Evolutionary conservation across 495 filamentous ascomycete genomes (phyloP).

Genomic region (Diplogelasinospora grovesii): DNA sequence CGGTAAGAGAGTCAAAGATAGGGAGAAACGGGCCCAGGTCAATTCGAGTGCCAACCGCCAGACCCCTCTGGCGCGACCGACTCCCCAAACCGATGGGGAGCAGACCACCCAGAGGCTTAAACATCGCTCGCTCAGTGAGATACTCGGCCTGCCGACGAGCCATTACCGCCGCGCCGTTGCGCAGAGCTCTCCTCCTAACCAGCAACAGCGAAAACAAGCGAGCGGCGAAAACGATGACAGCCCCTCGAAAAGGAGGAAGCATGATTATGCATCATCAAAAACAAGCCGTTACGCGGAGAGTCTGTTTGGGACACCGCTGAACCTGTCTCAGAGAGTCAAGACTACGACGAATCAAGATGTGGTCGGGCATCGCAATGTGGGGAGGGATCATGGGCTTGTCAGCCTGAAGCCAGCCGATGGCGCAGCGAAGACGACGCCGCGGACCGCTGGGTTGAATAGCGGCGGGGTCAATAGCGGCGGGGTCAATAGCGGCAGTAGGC

Average conservation of each 20-base stretch:
- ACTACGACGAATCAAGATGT: too few species aligned
- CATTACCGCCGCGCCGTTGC: conserved; percentile 45
- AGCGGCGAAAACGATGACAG: conserved; percentile 11
- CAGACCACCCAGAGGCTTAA: conserved; percentile 28
- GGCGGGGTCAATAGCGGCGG: too few species aligned
- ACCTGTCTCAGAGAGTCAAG: too few species aligned
- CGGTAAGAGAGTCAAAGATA: conserved; percentile 54
- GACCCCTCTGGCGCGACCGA: conserved; percentile 4
- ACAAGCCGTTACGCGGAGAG: conserved; percentile 48
- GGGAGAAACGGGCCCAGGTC: conserved; percentile 33
- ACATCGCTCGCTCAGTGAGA: conserved; percentile 37
- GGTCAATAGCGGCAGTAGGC: too few species aligned
- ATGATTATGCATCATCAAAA: conserved; percentile 30
- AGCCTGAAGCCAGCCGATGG: too few species aligned
- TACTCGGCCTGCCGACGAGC: conserved; percentile 42
- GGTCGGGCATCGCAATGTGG: too few species aligned
- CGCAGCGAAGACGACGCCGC: too few species aligned
- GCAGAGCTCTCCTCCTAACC: conserved; percentile 45
- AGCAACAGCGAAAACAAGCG: conserved; percentile 26
- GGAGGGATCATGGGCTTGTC: too few species aligned
- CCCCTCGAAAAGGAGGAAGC: conserved; percentile 31
- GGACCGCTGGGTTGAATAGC: too few species aligned
- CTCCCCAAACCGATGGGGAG: not conserved
- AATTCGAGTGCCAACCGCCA: conserved; percentile 7
- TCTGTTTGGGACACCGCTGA: conserved; percentile 43